Evolutionary conservation across 257 asterid genomes (phyloP), one percentile per base, ranked within the genome.

Genomic region (Nyctanthes arbortristis): DNA sequence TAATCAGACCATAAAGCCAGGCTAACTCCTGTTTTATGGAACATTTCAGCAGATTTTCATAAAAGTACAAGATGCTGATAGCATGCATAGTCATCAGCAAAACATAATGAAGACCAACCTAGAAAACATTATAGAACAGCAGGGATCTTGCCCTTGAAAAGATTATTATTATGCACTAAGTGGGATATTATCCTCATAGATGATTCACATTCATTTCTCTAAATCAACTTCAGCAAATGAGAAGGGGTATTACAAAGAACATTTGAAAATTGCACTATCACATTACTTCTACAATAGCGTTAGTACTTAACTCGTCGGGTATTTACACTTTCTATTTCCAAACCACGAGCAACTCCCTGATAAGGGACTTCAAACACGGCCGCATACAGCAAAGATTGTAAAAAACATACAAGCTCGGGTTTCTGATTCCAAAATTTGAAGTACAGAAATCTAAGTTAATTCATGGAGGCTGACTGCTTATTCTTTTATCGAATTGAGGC

Each of bases 401-500:
- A 70, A 31, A 33, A 8, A 55, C 11, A 34, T 39, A 28, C 60
- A 25, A 34, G 49, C 14, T 11, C 45, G 33, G 67, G 24, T 43
- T 22, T 18, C 56, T 10, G 16, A 56, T 69, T 16, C 66, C 66
- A 78, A 37, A 59, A 14, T 33, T 20, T 35, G 47, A 73, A 73
- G 65, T 24, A 54, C 31, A 47, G 22, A 65, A 59, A 33, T 65
- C 65, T 35, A 63, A n/a, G 54, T 62, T 62, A 52, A 65, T 28
- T 34, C 66, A 57, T 37, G 33, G 72, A 66, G 67, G 71, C 33
- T 73, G 72, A 55, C 54, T 63, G 36, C 71, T 68, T 62, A n/a
- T 67, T 72, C 73, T 32, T 33, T 72, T 64, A 30, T 24, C 20
- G 37, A 77, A 63, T 35, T 61, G 62, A 58, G 62, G 77, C 80